Conservation (phyloP, 495 filamentous ascomycete genomes). For the Sphaerosporella brunnea region DNA sequence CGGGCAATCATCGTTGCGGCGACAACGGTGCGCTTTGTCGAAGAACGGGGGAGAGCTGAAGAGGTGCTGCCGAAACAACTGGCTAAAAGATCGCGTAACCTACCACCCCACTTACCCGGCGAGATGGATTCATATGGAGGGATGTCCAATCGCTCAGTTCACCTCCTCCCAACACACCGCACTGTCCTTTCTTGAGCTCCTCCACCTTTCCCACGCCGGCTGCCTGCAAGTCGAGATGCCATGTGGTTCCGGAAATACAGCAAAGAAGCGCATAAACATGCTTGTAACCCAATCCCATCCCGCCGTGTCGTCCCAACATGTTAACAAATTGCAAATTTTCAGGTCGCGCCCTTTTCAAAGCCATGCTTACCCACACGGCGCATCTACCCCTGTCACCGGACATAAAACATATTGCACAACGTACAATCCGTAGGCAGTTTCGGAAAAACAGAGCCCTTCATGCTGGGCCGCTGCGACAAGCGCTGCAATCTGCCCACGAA, state of each 20-base stretch:
- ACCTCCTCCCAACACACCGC: no score
- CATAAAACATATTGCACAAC: conserved; percentile 2
- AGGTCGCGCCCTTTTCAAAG: conserved; percentile 23
- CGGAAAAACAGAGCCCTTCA: conserved; percentile 11
- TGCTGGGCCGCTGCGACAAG: neutral
- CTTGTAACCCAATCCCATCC: conserved; percentile 13
- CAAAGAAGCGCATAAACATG: conserved; percentile 13
- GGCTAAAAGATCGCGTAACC: no score
- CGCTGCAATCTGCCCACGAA: neutral
- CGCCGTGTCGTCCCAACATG: neutral
- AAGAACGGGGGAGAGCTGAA: no score
- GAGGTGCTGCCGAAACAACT: no score
- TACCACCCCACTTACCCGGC: no score
- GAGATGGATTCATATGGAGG: no score
- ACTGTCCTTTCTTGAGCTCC: no score
- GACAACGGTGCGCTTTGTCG: no score
- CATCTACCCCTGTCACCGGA: conserved; percentile 11
- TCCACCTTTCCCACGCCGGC: no score
- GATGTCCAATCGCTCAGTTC: no score
- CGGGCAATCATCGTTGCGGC: conserved; percentile 12
- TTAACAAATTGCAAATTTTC: neutral
- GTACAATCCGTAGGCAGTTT: conserved; percentile 11
- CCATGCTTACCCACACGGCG: conserved; percentile 15
- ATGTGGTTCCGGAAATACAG: conserved; percentile 7
- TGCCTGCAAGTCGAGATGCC: no score